Conservation (phyloP, 345 rosid genomes). For the Populus nigra region DNA sequence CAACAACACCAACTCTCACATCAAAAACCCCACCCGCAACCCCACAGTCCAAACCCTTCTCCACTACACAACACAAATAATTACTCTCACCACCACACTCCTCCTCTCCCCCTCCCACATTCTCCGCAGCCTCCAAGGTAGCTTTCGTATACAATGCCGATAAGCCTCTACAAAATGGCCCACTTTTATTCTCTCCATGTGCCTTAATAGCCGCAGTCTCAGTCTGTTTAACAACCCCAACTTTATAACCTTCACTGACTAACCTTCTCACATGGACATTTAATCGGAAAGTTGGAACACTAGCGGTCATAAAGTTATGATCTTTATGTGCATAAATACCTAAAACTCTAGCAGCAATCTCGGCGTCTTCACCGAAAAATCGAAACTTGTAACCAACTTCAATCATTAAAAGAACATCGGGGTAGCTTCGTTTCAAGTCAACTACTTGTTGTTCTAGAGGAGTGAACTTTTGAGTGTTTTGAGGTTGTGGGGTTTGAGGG, state of each 20-base stretch:
- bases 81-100: conserved; percentile 63
- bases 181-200: conserved; percentile 54
- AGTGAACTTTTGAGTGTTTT: conserved; percentile 48
- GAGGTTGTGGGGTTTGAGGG: conserved; percentile 1
- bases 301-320: conserved; percentile 81
- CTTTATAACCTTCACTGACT: conserved; percentile 80
- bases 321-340: conserved; percentile 81
- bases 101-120: conserved; percentile 63
- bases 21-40: conserved; percentile 33
- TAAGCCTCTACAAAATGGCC: conserved; percentile 76
- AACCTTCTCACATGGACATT: conserved; percentile 78
- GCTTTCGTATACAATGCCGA: conserved; percentile 89
- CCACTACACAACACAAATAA: conserved; percentile 79
- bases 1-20: conserved; percentile 74
- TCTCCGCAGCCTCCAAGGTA: conserved; percentile 87
- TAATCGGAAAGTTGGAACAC: conserved; percentile 85
- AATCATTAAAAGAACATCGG: conserved; percentile 80
- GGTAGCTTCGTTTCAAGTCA: conserved; percentile 58
- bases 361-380: conserved; percentile 92
- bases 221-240: conserved; percentile 95
- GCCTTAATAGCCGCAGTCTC: conserved; percentile 94
- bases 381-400: conserved; percentile 92
- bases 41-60: conserved; percentile 36
- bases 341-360: conserved; percentile 64
- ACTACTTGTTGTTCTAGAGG: conserved; percentile 85